Percentiles rank a stretch among this genome's conserved stretches.
Evolutionary conservation across 345 rosid species (phyloP).

Genomic region (Salix viminalis): DNA sequence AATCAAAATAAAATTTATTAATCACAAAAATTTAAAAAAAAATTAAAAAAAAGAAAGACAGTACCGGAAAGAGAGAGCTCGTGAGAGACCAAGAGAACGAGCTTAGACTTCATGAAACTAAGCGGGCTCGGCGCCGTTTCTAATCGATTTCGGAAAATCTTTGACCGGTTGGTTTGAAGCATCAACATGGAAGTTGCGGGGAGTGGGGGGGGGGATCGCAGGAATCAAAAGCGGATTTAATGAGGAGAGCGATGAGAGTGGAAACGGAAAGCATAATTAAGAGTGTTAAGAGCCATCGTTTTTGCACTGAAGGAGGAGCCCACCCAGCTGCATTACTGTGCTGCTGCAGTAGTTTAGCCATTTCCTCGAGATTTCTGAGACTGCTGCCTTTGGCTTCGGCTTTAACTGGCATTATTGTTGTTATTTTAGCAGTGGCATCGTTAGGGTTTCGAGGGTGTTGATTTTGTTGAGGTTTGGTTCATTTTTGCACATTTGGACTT

Average conservation of each 20-base stretch:
- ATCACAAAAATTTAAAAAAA: neutral
- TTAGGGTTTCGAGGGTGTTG: constrained; percentile 5
- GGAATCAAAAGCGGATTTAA: constrained; percentile 37
- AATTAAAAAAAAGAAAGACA: neutral
- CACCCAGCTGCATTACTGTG: constrained; percentile 22
- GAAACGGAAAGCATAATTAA: constrained; percentile 43
- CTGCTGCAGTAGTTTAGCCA: constrained; percentile 33
- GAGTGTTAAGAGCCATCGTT: constrained; percentile 32
- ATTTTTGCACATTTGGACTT: too few species aligned
- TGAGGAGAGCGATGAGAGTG: constrained; percentile 30
- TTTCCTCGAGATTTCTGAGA: neutral
- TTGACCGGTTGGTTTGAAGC: neutral
- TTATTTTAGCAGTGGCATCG: too few species aligned
- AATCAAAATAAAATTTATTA: neutral
- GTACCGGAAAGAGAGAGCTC: constrained; percentile 47
- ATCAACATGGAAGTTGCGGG: neutral
- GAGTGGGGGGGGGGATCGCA: constrained; percentile 28
- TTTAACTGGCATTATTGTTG: too few species aligned
- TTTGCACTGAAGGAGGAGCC: constrained; percentile 26
- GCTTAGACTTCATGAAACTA: constrained; percentile 46
- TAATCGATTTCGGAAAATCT: neutral
- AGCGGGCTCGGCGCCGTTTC: constrained; percentile 34
- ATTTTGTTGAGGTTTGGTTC: too few species aligned
- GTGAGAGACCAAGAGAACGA: constrained; percentile 42
- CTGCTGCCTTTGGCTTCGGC: too few species aligned